Evolutionary conservation across 176 grass and related monocot species (phyloP).

Genomic region (Hyparrhenia diplandra): DNA sequence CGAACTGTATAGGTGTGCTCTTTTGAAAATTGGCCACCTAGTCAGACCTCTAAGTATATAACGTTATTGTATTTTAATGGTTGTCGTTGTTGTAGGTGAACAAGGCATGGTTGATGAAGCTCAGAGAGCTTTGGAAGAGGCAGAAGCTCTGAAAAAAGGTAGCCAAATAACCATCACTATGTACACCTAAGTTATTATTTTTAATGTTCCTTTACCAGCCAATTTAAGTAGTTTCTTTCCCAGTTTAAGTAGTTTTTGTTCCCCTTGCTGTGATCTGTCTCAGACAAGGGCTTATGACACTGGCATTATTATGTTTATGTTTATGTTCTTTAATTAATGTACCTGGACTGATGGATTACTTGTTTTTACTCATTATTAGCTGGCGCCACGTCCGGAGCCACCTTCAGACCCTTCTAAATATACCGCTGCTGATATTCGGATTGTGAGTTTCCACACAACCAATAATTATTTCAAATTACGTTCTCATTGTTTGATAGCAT

Average conservation of each 20-base stretch:
- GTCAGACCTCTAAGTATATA: not conserved
- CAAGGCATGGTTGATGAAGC: conserved; percentile 92
- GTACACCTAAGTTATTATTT: conserved; percentile 19
- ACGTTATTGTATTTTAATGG: not conserved
- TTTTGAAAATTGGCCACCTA: not conserved
- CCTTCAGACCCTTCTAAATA: conserved; percentile 59
- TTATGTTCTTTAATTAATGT: conserved; percentile 14
- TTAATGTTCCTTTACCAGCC: conserved; percentile 4
- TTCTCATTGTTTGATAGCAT: not conserved
- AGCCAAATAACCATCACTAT: conserved; percentile 35
- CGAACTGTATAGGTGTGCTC: not conserved
- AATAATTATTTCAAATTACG: not conserved
- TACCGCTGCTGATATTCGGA: conserved; percentile 88
- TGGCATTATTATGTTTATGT: not conserved
- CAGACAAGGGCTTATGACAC: not conserved
- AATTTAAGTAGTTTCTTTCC: conserved; percentile 12
- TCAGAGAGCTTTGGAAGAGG: conserved; percentile 93
- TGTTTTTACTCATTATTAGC: conserved; percentile 33
- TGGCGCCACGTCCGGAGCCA: conserved; percentile 62
- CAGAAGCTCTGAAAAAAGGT: conserved; percentile 98
- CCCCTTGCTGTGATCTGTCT: not conserved
- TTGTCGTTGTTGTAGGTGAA: conserved; percentile 60
- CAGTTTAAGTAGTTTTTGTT: too few species aligned
- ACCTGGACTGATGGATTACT: not conserved
- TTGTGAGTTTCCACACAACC: conserved; percentile 62